Conservation (phyloP, 306 rosid species). For the Geum urbanum region DNA sequence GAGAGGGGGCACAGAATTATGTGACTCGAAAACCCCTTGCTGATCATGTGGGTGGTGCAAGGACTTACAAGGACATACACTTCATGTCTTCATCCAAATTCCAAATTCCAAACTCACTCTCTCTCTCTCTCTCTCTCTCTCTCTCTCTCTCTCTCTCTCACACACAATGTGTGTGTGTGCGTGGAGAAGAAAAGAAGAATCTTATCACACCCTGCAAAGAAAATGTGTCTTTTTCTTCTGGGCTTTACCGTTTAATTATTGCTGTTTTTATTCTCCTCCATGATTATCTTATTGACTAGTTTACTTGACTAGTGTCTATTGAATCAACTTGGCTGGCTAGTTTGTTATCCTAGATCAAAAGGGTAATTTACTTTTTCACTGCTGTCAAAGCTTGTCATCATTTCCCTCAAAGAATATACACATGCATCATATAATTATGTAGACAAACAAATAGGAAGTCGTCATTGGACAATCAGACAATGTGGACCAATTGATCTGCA, state of each 20-base stretch:
- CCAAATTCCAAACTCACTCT: too few relatives aligned
- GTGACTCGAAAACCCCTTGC: neutral
- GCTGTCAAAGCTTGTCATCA: conserved; percentile 14
- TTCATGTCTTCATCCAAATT: neutral
- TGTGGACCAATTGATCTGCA: neutral
- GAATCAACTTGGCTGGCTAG: neutral
- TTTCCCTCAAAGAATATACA: neutral
- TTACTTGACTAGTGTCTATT: neutral
- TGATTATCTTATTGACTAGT: conserved; percentile 1
- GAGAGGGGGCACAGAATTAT: conserved; percentile 10
- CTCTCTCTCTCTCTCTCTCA: neutral
- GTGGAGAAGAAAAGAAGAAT: conserved; percentile 5
- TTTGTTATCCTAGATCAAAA: neutral
- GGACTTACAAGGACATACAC: neutral
- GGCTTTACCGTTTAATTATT: neutral
- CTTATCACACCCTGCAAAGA: conserved; percentile 14
- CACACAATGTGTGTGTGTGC: neutral
- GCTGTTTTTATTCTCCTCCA: neutral
- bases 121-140: neutral
- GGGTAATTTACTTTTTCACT: neutral
- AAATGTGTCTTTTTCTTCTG: conserved; percentile 12
- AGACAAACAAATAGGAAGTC: neutral
- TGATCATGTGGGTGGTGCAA: conserved; percentile 6
- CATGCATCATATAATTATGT: conserved; percentile 5
- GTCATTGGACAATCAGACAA: neutral